Percentiles rank a stretch among this genome's conserved stretches.
phyloP scores from a whole-genome alignment of 208 protist species.

The Crithidia brevicula region DNA sequence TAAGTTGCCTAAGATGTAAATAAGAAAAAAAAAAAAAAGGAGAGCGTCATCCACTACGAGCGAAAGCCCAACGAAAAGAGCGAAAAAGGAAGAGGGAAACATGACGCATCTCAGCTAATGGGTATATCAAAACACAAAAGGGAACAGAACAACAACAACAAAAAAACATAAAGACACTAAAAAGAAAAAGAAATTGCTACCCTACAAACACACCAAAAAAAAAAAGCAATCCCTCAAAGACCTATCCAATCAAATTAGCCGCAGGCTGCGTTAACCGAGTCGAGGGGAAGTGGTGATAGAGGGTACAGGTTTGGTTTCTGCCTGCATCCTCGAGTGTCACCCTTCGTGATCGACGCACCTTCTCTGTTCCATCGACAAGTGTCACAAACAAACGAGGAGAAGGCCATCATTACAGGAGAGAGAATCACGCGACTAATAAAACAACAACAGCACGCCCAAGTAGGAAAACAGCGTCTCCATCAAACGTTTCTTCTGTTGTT shows the following conservation, averaged over 20 bases:
- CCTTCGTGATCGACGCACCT: too few species aligned
- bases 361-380: too few species aligned
- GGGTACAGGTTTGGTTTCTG: too few species aligned
- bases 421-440: conserved; percentile 17
- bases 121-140: too few species aligned
- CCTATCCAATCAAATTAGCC: too few species aligned
- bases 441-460: conserved; percentile 3
- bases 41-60: neutral
- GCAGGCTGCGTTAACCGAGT: too few species aligned
- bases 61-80: neutral
- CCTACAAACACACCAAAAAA: conserved; percentile 9
- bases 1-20: conserved; percentile 31
- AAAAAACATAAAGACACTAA: neutral
- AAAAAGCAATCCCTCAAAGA: too few species aligned
- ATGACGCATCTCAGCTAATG: conserved; percentile 12
- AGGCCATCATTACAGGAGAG: too few species aligned
- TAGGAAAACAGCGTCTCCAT: neutral
- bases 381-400: too few species aligned
- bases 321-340: too few species aligned
- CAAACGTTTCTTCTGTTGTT: neutral
- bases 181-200: conserved; percentile 15
- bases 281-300: too few species aligned
- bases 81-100: conserved; percentile 16
- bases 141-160: neutral
- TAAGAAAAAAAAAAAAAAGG: conserved; percentile 8